phyloP scores from a whole-genome alignment of 1,284 basidiomycete species.

The Hemileia vastatrix region DNA sequence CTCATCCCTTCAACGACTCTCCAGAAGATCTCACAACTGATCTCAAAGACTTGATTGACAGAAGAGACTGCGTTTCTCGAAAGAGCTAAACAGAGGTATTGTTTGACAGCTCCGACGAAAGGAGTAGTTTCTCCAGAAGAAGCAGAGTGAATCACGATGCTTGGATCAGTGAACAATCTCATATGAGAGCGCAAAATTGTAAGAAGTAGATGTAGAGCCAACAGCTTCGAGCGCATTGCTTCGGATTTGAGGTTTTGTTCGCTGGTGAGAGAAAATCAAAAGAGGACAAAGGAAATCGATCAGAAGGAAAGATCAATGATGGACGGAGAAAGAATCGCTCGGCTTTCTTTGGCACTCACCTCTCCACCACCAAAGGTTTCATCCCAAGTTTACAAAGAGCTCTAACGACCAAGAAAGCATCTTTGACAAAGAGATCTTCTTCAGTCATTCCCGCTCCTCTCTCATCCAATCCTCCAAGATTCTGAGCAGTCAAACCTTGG shows the following conservation, averaged over 20 bases:
- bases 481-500: no score
- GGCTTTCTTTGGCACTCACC: constrained; percentile 4
- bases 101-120: constrained; percentile 44
- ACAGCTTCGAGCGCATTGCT: constrained; percentile 43
- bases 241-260: constrained; percentile 42
- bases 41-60: constrained; percentile 42
- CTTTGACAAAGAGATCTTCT: constrained; percentile 41
- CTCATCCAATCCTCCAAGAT: neutral
- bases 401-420: constrained; percentile 42
- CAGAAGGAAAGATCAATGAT: neutral
- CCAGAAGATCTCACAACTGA: constrained; percentile 45
- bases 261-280: constrained; percentile 9
- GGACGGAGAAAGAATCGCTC: neutral
- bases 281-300: no score
- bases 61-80: constrained; percentile 42
- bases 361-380: constrained; percentile 41
- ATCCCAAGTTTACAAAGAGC: constrained; percentile 44
- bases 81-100: constrained; percentile 42
- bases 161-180: constrained; percentile 38
- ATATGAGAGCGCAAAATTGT: constrained; percentile 39
- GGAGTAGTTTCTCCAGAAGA: constrained; percentile 40
- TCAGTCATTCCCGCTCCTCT: constrained; percentile 27
- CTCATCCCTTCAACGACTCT: constrained; percentile 41
- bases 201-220: constrained; percentile 40
- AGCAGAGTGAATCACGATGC: constrained; percentile 39